Evolutionary conservation across 257 asterid species (phyloP).

Genomic region (Solanum medicagineum): DNA sequence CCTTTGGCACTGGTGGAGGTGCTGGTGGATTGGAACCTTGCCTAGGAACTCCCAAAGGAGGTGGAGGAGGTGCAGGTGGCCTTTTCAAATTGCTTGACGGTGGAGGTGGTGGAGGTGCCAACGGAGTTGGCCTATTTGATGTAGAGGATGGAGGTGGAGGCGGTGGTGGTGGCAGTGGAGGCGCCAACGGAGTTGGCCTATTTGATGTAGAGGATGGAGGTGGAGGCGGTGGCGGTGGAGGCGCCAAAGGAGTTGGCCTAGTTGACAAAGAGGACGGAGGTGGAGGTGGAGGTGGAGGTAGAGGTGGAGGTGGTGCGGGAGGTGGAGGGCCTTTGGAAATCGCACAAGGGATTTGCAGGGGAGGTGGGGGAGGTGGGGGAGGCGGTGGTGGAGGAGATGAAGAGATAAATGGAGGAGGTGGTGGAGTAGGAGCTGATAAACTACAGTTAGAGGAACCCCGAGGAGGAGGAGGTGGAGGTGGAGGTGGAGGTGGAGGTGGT

Average conservation of each 20-base stretch:
- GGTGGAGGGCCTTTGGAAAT: conserved; percentile 4
- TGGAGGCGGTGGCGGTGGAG: conserved; percentile 16
- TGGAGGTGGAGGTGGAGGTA: not conserved
- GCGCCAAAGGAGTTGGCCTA: conserved; percentile 8
- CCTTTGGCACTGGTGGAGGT: conserved; percentile 29
- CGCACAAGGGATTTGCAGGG: conserved; percentile 3
- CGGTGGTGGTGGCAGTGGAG: conserved; percentile 16
- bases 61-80: conserved; percentile 21
- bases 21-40: conserved; percentile 20
- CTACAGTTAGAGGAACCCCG: not conserved
- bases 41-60: conserved; percentile 28
- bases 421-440: not conserved
- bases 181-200: conserved; percentile 7
- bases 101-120: conserved; percentile 13
- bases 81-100: conserved; percentile 1
- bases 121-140: conserved; percentile 4
- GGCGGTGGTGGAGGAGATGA: not conserved
- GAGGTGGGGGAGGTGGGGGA: not conserved
- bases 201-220: conserved; percentile 11
- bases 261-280: conserved; percentile 12
- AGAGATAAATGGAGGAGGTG: not conserved
- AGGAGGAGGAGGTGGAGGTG: conserved; percentile 4
- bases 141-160: conserved; percentile 17
- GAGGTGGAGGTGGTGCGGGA: conserved; percentile 9
- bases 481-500: conserved; percentile 2